Conservation (phyloP, 306 rosid species). For the Fragaria nilgerrensis region DNA sequence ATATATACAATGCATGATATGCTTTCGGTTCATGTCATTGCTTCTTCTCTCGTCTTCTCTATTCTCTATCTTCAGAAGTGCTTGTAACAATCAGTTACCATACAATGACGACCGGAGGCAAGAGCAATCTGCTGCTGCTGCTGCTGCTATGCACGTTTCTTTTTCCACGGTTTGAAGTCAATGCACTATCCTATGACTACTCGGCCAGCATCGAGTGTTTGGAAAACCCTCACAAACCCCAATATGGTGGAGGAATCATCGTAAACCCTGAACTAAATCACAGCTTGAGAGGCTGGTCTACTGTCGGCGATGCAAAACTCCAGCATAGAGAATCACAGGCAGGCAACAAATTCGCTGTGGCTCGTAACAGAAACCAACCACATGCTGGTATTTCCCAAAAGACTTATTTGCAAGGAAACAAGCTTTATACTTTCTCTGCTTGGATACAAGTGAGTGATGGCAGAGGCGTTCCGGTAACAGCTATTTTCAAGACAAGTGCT, state of each 20-base stretch:
- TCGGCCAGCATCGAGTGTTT: constrained; percentile 56
- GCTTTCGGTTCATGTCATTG: background rate
- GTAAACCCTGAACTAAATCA: constrained; percentile 61
- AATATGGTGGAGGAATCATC: constrained; percentile 73
- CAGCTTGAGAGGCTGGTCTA: constrained; percentile 61
- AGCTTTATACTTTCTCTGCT: constrained; percentile 58
- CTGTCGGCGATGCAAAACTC: constrained; percentile 43
- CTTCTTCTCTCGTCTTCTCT: background rate
- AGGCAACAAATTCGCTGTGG: constrained; percentile 58
- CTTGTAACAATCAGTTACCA: background rate
- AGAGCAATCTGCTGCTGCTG: constrained; percentile 14
- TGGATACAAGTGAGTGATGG: constrained; percentile 58
- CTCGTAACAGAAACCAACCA: constrained; percentile 43
- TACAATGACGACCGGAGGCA: constrained; percentile 18
- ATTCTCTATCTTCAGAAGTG: background rate
- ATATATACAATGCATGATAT: background rate
- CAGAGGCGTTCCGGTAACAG: constrained; percentile 35
- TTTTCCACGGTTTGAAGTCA: constrained; percentile 38
- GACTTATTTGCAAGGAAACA: constrained; percentile 33
- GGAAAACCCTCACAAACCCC: constrained; percentile 46
- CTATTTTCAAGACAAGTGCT: constrained; percentile 42
- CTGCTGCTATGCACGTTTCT: constrained; percentile 19
- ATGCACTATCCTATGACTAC: constrained; percentile 59
- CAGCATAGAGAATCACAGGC: constrained; percentile 40
- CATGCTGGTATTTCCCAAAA: constrained; percentile 53